Percentiles rank a stretch among this genome's conserved stretches.
Conservation (phyloP, 1,284 basidiomycete species). For the Leucoagaricus sp. region DNA sequence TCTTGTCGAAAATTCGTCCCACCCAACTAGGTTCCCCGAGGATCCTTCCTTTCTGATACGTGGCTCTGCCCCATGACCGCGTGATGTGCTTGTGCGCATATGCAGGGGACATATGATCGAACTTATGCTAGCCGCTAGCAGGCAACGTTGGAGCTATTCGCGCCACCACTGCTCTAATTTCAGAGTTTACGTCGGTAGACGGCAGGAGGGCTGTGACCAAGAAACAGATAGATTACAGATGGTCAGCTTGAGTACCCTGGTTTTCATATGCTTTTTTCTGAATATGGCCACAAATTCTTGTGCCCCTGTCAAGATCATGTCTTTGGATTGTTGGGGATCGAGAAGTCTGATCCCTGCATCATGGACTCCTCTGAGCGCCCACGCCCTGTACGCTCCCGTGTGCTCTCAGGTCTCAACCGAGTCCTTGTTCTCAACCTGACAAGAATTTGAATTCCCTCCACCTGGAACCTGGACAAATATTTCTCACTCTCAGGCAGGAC, state of each 20-base stretch:
- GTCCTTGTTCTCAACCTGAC: constrained; percentile 1
- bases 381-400: neutral
- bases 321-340: no score
- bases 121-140: no score
- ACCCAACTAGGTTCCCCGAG: neutral
- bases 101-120: neutral
- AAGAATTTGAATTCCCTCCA: neutral
- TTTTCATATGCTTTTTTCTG: neutral
- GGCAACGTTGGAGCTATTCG: neutral
- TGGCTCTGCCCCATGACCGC: neutral
- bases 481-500: no score
- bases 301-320: constrained; percentile 1
- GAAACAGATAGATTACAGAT: no score
- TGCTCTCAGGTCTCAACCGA: neutral
- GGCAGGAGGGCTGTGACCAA: no score
- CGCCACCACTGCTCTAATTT: neutral
- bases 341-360: neutral
- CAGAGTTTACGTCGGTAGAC: neutral
- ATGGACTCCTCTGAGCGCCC: constrained; percentile 10
- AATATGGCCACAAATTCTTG: neutral
- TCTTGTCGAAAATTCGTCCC: constrained; percentile 3
- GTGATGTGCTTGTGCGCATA: neutral
- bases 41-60: constrained; percentile 8
- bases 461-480: neutral
- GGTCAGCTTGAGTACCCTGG: neutral